Evolutionary conservation across 2,329 filamentous ascomycete genomes (phyloP).

Genomic region (Nemania serpens): DNA sequence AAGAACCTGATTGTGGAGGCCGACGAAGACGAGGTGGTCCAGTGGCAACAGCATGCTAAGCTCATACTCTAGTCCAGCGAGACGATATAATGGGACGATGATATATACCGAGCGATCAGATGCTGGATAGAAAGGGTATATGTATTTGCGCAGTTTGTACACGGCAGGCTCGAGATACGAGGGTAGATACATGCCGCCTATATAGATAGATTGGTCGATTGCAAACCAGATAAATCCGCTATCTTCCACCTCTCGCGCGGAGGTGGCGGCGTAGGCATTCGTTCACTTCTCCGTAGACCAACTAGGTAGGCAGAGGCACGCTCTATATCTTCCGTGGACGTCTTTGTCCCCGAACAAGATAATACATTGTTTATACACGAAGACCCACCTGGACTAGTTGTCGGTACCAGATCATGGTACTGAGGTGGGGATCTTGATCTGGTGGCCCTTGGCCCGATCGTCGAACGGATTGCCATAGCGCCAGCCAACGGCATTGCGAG

Average conservation of each 20-base stretch:
- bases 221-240: conserved; percentile 2
- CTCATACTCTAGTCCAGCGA: conserved; percentile 25
- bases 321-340: conserved; percentile 1
- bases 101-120: not conserved
- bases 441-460: conserved; percentile 64
- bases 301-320: not conserved
- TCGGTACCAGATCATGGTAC: conserved; percentile 51
- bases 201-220: conserved; percentile 27
- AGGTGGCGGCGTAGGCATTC: not conserved
- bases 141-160: conserved; percentile 28
- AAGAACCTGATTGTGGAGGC: conserved; percentile 39
- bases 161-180: conserved; percentile 18
- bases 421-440: conserved; percentile 69
- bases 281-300: conserved; percentile 18
- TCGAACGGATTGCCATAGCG: conserved; percentile 66
- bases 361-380: conserved; percentile 36
- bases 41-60: conserved; percentile 39
- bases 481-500: conserved; percentile 59
- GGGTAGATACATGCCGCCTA: conserved; percentile 21
- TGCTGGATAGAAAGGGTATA: conserved; percentile 24
- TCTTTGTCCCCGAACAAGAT: conserved; percentile 13
- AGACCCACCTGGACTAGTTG: not conserved
- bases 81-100: not conserved
- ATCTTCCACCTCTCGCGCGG: not conserved
- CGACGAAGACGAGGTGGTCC: conserved; percentile 30